Conservation (phyloP, 345 rosid species). For the Eucalyptus cloeziana region DNA sequence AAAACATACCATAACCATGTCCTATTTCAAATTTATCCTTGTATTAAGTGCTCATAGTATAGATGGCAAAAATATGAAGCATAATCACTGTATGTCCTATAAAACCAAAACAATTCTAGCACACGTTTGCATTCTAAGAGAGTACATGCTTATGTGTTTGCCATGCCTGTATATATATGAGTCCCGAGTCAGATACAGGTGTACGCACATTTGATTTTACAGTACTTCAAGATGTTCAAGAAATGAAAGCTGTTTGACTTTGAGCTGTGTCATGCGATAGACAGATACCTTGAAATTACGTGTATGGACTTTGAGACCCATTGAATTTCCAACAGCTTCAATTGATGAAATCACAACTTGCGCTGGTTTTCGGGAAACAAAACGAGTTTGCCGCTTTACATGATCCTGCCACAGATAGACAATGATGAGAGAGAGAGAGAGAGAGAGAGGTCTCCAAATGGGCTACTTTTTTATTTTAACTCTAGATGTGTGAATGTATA, state of each 20-base stretch:
- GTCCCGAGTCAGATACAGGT: background rate
- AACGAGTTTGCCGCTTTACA: conserved; percentile 76
- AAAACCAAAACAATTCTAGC: background rate
- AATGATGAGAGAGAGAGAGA: background rate
- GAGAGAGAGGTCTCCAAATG: background rate
- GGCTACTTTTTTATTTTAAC: background rate
- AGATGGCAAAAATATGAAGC: background rate
- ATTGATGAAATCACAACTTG: conserved; percentile 50
- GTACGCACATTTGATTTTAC: background rate
- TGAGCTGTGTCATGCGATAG: background rate
- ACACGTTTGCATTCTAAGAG: background rate
- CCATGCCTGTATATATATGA: background rate
- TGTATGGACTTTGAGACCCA: conserved; percentile 54
- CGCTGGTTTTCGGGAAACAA: conserved; percentile 66
- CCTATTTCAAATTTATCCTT: background rate
- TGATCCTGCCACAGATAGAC: conserved; percentile 34
- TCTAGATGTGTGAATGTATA: background rate
- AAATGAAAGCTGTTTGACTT: background rate
- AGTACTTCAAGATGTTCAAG: background rate
- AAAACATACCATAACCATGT: background rate
- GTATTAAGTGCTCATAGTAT: background rate
- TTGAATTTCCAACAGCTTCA: conserved; percentile 60
- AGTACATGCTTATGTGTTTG: background rate
- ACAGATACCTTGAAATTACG: conserved; percentile 64
- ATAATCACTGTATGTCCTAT: background rate